These are phyloP conservation scores for Berkeleyomyces rouxiae DNA, from an alignment of 2,329 filamentous ascomycete species.

Conservation along the genomic window DNA sequence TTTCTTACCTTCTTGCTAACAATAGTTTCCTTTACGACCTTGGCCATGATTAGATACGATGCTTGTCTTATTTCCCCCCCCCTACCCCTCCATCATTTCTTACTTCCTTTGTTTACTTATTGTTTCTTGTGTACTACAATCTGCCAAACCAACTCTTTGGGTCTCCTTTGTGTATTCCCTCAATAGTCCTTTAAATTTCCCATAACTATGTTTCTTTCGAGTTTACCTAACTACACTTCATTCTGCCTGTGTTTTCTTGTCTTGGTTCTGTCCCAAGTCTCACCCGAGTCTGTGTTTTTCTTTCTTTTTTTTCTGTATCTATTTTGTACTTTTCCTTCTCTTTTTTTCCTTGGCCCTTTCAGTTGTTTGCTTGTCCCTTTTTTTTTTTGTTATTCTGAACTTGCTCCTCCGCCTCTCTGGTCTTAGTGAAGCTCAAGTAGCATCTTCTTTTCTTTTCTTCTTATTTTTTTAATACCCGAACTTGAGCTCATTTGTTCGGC, in stretches of 20 bases:
- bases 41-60: constrained; percentile 1
- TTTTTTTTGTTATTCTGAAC: not conserved
- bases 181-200: not conserved
- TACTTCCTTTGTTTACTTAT: not conserved
- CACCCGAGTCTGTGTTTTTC: constrained; percentile 5
- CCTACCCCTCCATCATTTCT: constrained; percentile 1
- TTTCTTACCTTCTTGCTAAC: constrained; percentile 16
- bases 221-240: constrained; percentile 6
- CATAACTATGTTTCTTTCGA: constrained; percentile 14
- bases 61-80: not conserved
- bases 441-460: no score
- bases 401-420: not conserved
- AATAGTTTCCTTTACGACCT: constrained; percentile 5
- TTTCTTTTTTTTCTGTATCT: constrained; percentile 1
- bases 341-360: constrained; percentile 1
- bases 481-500: not conserved
- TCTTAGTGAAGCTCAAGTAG: not conserved
- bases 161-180: constrained; percentile 14
- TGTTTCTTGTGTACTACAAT: not conserved
- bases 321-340: constrained; percentile 2
- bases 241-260: not conserved
- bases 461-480: not conserved
- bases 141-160: constrained; percentile 3
- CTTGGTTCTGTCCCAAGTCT: constrained; percentile 13
- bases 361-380: not conserved